Evolutionary conservation across 2,329 filamentous ascomycete species (phyloP), one percentile per base, ranked within the genome.

Genomic region (Sarocladiaceae sp.): DNA sequence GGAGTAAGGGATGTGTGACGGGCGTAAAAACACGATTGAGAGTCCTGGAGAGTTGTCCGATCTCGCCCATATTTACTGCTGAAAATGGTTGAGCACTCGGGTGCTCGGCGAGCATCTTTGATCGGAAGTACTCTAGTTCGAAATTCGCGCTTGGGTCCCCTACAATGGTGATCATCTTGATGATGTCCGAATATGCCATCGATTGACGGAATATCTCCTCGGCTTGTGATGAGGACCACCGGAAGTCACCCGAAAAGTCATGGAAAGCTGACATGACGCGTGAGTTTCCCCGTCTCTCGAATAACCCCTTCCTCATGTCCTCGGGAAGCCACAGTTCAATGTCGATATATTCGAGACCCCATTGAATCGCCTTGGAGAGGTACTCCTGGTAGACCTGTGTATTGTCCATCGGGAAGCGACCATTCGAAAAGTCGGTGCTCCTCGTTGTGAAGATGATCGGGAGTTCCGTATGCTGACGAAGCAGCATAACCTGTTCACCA

Each of bases 191-290:
- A 59, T 91, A 90, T 54, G 82, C 81, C 44, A 81, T 80, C 8
- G 87, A 89, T 58, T 85, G 79, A 54, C 82, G 74, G 59, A 92
- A 95, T 3, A 93, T 78, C 11, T 79, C 73, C 61, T 88, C 82
- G 1, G 89, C 89, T 58, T 87, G 79, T 6, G 79, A 70, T 0
- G 88, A 89, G 1, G 87, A 86, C 90, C 90, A 95, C 61, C 86
- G 88, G 76, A 93, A 93, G 1, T 76, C 85, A 2, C 89, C 88
- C 0, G 88, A 91, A 62, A 93, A 93, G 71, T 94, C 90, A 66
- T 95, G 90, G 62, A 93, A 94, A 12, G 90, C 90, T n/a, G 89
- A 93, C 74, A 95, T 91, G 67, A 96, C 90, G 58, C 86, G 87
- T 62, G 87, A 93, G 68, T 84, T 88, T 2, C 89, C 89, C 58